Percentiles rank a stretch among this genome's conserved stretches.
These are phyloP conservation scores for Gamarada debralockiae DNA, from an alignment of 495 filamentous ascomycete genomes.

Conservation along the genomic window DNA sequence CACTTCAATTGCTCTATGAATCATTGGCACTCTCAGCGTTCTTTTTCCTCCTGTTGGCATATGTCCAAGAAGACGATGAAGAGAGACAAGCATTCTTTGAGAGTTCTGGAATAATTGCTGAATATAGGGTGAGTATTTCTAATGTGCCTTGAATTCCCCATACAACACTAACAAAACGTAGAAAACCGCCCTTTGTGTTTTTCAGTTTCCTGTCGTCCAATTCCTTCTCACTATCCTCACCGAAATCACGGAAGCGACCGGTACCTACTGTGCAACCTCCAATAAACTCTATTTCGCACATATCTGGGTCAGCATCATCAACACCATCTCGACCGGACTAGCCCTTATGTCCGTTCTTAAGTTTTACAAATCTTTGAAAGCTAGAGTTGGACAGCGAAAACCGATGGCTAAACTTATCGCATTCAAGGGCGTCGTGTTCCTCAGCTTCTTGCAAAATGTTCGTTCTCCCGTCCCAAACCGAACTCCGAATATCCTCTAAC, in stretches of 20 bases:
- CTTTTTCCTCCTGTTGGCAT: constrained; percentile 78
- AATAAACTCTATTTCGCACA: constrained; percentile 74
- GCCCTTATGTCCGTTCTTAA: constrained; percentile 20
- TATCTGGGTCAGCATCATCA: constrained; percentile 49
- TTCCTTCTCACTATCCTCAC: constrained; percentile 49
- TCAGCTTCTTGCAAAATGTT: constrained; percentile 27
- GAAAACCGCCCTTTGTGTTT: constrained; percentile 18
- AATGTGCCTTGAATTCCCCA: neutral
- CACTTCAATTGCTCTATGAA: constrained; percentile 81
- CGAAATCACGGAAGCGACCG: constrained; percentile 61
- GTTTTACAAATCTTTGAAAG: constrained; percentile 24
- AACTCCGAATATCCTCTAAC: neutral
- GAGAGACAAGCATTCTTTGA: constrained; percentile 79
- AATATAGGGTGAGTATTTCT: neutral
- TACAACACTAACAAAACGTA: constrained; percentile 1
- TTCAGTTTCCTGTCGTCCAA: constrained; percentile 27
- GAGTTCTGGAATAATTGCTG: constrained; percentile 21
- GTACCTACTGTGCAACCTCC: constrained; percentile 73
- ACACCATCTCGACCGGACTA: constrained; percentile 10
- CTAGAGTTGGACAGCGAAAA: constrained; percentile 6
- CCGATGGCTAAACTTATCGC: constrained; percentile 23
- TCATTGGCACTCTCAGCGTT: constrained; percentile 85
- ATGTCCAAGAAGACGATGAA: constrained; percentile 71
- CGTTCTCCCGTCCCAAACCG: neutral
- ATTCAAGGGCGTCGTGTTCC: constrained; percentile 28